A percentile compares a stretch with the other conserved stretches of the same genome.
Conservation (phyloP, 768 basidiomycete species). For the Calocera viscosa region DNA sequence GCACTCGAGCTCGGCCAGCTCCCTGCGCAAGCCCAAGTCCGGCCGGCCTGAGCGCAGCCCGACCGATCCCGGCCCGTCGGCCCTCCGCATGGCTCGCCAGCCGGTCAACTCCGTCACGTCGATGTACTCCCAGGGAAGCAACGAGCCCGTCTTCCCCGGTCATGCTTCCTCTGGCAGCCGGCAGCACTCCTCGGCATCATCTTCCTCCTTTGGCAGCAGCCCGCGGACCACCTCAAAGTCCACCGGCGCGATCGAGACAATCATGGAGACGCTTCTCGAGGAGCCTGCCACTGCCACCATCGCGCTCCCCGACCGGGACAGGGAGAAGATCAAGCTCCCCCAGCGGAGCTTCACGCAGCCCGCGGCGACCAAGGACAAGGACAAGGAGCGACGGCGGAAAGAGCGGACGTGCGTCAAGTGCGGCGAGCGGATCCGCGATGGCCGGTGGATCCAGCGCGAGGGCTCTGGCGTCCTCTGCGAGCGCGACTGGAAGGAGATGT, state of each 20-base stretch:
- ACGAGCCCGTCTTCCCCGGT: background rate
- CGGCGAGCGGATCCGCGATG: slow-evolving; percentile 55
- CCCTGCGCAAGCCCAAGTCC: background rate
- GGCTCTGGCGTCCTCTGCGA: slow-evolving; percentile 68
- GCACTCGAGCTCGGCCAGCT: background rate
- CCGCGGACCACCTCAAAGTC: slow-evolving; percentile 21
- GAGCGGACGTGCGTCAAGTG: slow-evolving; percentile 51
- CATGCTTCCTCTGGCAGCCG: background rate
- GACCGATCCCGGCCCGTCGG: background rate
- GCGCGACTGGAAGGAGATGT: slow-evolving; percentile 85
- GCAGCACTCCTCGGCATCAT: background rate
- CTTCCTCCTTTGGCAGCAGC: background rate
- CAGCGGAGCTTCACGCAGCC: background rate
- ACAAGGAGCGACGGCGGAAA: slow-evolving; percentile 13
- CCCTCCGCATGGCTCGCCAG: background rate
- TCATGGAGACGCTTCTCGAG: slow-evolving; percentile 42
- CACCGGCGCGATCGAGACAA: slow-evolving; percentile 23
- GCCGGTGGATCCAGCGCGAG: slow-evolving; percentile 57
- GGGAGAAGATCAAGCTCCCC: slow-evolving; percentile 5
- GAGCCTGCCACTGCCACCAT: slow-evolving; percentile 19
- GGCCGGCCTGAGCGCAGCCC: background rate
- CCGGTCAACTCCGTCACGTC: background rate
- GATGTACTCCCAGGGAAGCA: background rate
- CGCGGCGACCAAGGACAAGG: background rate
- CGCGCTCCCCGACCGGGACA: background rate